phyloP scores from a whole-genome alignment of 2,329 filamentous ascomycete genomes.

The Aspergillus sp. region DNA sequence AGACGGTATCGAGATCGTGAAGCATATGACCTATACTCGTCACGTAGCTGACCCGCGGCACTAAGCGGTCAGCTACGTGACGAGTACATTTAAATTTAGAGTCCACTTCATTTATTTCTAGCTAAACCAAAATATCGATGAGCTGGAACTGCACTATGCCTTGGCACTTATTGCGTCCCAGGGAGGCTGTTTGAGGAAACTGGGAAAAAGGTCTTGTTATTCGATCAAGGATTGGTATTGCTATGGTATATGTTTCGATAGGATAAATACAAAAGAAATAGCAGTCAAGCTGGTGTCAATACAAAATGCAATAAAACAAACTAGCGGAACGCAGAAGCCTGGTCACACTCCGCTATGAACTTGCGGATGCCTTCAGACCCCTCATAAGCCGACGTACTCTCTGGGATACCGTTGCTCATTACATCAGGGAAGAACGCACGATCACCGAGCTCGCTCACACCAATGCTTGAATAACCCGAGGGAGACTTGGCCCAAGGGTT shows the following conservation, averaged over 20 bases:
- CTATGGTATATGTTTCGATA: background rate
- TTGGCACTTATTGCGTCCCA: too few relatives aligned
- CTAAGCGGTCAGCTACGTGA: too few relatives aligned
- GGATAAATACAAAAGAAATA: slow-evolving; percentile 9
- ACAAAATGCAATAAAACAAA: background rate
- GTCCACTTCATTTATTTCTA: too few relatives aligned
- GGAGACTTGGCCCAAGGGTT: slow-evolving; percentile 57
- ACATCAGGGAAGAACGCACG: slow-evolving; percentile 41
- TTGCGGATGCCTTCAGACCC: slow-evolving; percentile 65
- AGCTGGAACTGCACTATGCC: too few relatives aligned
- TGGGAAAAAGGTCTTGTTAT: background rate
- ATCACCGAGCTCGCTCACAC: slow-evolving; percentile 52
- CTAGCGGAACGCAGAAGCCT: slow-evolving; percentile 32
- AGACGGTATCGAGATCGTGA: too few relatives aligned
- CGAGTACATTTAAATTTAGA: too few relatives aligned
- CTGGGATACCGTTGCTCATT: slow-evolving; percentile 34
- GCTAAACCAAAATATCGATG: too few relatives aligned
- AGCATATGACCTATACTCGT: too few relatives aligned
- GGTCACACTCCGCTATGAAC: slow-evolving; percentile 65
- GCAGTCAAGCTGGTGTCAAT: slow-evolving; percentile 15
- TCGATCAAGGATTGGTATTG: background rate
- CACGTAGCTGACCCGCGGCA: too few relatives aligned
- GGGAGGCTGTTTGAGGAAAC: too few relatives aligned
- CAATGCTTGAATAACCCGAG: slow-evolving; percentile 59
- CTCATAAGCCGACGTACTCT: slow-evolving; percentile 56